These are phyloP conservation scores for Botrytis porri DNA, from an alignment of 2,329 filamentous ascomycete species.

Conservation along the genomic window DNA sequence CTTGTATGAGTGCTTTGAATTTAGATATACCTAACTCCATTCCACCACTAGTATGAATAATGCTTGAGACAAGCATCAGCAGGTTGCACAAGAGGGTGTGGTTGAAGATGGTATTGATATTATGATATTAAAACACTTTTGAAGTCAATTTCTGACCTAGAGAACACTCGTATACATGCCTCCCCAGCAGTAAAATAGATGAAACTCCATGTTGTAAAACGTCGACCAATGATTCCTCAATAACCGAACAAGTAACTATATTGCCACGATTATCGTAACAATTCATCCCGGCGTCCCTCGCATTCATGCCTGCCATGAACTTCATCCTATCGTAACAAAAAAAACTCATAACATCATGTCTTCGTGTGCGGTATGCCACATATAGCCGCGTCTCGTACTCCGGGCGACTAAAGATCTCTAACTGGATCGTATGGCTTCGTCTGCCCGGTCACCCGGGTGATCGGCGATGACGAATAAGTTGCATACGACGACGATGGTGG, in stretches of 20 bases:
- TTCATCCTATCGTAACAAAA: neutral
- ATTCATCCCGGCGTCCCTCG: neutral
- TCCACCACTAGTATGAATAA: neutral
- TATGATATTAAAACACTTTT: slow-evolving; percentile 11
- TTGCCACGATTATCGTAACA: neutral
- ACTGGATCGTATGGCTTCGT: slow-evolving; percentile 25
- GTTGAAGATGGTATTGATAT: neutral
- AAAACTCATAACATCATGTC: neutral
- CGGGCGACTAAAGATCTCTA: slow-evolving; percentile 19
- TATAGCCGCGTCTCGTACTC: neutral
- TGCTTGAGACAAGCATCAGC: neutral
- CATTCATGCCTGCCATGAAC: neutral
- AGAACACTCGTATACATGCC: neutral
- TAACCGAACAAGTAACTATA: neutral
- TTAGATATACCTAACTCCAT: neutral
- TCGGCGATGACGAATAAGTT: slow-evolving; percentile 3
- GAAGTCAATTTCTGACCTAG: neutral
- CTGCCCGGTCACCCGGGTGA: neutral
- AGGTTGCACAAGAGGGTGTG: neutral
- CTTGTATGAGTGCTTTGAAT: neutral
- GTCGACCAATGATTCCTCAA: neutral
- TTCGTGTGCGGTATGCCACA: neutral
- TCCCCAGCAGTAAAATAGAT: neutral
- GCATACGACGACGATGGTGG: neutral
- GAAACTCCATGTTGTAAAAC: neutral